A percentile compares a stretch with the other conserved stretches of the same genome.
These are phyloP conservation scores for Globisporangium heterothallicum DNA, from an alignment of 352 stramenopile species.

Conservation along the genomic window DNA sequence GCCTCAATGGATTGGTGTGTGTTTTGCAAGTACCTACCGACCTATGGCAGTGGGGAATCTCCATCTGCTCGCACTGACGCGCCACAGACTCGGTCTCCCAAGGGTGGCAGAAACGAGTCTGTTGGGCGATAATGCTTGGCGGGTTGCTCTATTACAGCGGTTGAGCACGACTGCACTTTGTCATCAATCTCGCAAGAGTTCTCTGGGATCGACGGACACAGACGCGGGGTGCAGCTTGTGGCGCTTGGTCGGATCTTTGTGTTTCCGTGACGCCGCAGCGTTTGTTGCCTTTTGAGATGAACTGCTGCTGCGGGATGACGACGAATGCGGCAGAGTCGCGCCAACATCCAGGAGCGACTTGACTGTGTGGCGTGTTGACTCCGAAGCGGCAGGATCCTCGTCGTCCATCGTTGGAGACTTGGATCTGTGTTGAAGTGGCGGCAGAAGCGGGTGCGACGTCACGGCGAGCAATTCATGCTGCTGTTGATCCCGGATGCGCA, in stretches of 20 bases:
- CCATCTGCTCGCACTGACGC: no score
- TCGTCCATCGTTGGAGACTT: background rate
- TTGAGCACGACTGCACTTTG: no score
- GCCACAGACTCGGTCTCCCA: no score
- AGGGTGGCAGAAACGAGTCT: background rate
- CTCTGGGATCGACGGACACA: conserved; percentile 20
- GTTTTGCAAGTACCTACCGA: no score
- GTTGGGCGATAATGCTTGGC: background rate
- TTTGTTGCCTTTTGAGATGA: background rate
- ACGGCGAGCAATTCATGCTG: conserved; percentile 3
- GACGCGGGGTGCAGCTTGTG: conserved; percentile 18
- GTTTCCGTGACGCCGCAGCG: conserved; percentile 5
- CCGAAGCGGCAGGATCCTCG: background rate
- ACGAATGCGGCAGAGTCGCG: conserved; percentile 11
- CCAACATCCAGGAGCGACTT: conserved; percentile 27
- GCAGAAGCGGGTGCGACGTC: conserved; percentile 17
- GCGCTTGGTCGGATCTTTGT: conserved; percentile 15
- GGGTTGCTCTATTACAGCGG: background rate
- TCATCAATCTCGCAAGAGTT: conserved; percentile 6
- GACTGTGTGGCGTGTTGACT: conserved; percentile 23
- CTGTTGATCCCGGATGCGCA: background rate
- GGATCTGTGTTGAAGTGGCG: background rate
- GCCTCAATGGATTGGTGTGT: no score
- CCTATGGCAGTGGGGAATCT: no score
- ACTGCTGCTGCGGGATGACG: conserved; percentile 5